Evolutionary conservation across 768 basidiomycete genomes (phyloP).

Genomic region (Russula compacta): DNA sequence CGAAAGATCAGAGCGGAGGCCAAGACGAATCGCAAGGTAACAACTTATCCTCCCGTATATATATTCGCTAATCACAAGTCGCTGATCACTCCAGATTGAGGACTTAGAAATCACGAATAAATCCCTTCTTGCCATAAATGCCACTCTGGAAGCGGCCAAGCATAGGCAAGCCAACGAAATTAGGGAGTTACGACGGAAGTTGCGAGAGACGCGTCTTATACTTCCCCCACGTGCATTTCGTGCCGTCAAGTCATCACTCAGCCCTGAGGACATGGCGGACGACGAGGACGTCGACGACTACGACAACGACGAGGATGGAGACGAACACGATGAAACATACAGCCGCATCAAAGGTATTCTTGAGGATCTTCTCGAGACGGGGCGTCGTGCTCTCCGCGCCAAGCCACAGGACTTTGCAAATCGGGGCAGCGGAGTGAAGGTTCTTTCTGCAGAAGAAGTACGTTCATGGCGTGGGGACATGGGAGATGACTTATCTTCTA

Average conservation of each 20-base stretch:
- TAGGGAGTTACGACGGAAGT: constrained; percentile 68
- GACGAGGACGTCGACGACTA: constrained; percentile 30
- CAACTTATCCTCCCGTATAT: constrained; percentile 7
- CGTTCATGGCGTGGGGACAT: constrained; percentile 41
- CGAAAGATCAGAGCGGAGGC: constrained; percentile 59
- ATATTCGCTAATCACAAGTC: background rate
- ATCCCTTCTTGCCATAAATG: constrained; percentile 78
- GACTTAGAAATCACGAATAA: constrained; percentile 88
- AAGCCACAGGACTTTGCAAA: constrained; percentile 43
- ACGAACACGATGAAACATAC: constrained; percentile 47
- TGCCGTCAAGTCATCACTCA: constrained; percentile 44
- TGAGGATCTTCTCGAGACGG: constrained; percentile 50
- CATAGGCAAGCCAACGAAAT: constrained; percentile 79
- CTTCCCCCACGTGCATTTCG: constrained; percentile 59
- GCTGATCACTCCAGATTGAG: constrained; percentile 55
- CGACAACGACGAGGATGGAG: constrained; percentile 31
- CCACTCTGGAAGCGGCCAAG: constrained; percentile 71
- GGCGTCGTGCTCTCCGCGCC: constrained; percentile 51
- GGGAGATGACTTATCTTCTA: constrained; percentile 10
- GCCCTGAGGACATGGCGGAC: constrained; percentile 34
- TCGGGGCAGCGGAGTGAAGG: constrained; percentile 44
- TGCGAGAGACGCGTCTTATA: constrained; percentile 73
- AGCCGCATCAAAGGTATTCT: constrained; percentile 54
- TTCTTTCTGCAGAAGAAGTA: constrained; percentile 65
- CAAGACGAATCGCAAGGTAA: constrained; percentile 81